Evolutionary conservation across 2,329 filamentous ascomycete genomes (phyloP).

Genomic region (Plectosphaerella cucumerina): DNA sequence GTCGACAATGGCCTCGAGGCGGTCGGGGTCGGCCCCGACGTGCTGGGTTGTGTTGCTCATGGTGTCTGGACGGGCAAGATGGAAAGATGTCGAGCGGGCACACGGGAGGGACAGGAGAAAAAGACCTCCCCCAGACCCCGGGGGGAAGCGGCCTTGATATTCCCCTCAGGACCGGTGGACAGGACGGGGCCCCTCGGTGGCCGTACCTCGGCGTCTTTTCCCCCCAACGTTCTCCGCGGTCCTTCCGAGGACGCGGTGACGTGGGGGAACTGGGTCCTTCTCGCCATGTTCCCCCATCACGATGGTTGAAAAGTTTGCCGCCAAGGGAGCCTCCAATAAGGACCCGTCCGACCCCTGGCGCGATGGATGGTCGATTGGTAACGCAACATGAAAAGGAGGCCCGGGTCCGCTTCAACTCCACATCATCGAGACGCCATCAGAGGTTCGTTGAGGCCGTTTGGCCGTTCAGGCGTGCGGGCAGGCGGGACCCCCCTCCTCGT

Average conservation of each 20-base stretch:
- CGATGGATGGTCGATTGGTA: background rate
- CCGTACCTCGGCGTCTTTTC: background rate
- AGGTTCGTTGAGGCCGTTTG: background rate
- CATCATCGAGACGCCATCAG: background rate
- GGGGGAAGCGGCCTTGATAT: background rate
- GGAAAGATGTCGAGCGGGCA: background rate
- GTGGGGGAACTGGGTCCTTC: background rate
- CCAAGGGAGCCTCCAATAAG: background rate
- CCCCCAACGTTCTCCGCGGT: too few relatives aligned
- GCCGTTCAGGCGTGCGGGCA: background rate
- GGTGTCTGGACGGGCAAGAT: background rate
- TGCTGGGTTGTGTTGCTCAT: conserved; percentile 2
- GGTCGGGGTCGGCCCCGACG: background rate
- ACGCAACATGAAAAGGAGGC: background rate
- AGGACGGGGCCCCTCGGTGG: background rate
- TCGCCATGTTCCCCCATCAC: background rate
- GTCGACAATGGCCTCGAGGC: background rate
- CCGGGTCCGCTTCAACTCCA: background rate
- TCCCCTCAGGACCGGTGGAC: too few relatives aligned
- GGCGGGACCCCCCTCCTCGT: background rate
- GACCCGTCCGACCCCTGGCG: background rate
- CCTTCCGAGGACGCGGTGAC: background rate
- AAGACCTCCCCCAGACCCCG: background rate
- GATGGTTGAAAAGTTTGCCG: background rate
- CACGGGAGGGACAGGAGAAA: background rate